Conservation (phyloP, 371 early-diverging fungal species). For the Mucor sp. region DNA sequence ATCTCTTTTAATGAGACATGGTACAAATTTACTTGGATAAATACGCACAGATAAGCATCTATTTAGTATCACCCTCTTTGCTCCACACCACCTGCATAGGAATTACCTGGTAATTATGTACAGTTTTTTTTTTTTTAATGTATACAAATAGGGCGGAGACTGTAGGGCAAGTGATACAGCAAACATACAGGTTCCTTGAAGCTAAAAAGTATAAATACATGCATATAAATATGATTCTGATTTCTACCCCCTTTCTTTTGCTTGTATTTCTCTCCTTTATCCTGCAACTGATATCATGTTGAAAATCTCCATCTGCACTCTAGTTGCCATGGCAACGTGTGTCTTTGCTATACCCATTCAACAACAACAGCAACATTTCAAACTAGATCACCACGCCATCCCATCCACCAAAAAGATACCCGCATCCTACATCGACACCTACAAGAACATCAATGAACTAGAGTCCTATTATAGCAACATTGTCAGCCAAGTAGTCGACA, state of each 20-base stretch:
- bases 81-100: neutral
- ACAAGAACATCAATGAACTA: neutral
- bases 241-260: neutral
- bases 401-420: neutral
- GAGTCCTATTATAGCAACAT: conserved; percentile 9
- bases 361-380: conserved; percentile 1
- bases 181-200: neutral
- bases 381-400: neutral
- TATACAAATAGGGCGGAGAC: conserved; percentile 3
- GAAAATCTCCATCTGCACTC: neutral
- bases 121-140: conserved; percentile 4
- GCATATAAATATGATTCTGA: neutral
- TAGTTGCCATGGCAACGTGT: neutral
- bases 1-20: neutral
- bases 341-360: conserved; percentile 13
- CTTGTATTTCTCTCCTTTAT: neutral
- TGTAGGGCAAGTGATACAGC: neutral
- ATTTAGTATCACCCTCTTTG: neutral
- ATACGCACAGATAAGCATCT: neutral
- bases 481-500: conserved; percentile 3
- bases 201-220: neutral
- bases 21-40: neutral
- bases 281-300: neutral
- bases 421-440: neutral
- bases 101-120: neutral